These are phyloP conservation scores for Naganishia kalamii DNA, from an alignment of 768 basidiomycete genomes.

Conservation along the genomic window DNA sequence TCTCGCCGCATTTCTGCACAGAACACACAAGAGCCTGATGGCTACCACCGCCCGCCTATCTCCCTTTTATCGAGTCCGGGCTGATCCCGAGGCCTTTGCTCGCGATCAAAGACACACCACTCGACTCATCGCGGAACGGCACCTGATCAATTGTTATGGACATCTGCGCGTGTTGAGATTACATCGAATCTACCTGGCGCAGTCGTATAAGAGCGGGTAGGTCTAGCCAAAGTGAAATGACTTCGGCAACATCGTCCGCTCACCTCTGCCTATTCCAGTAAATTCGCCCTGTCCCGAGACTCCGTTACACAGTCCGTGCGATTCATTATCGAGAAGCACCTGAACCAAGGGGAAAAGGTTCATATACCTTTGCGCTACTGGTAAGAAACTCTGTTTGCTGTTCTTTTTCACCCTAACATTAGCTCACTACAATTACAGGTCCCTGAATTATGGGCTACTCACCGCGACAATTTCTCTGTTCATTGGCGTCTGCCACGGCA, in stretches of 20 bases:
- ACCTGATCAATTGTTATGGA: not conserved
- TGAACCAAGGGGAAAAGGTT: not conserved
- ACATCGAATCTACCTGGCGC: not conserved
- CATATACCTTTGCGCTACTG: not conserved
- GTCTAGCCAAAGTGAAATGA: not conserved
- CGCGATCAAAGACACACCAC: not conserved
- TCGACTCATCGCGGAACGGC: not conserved
- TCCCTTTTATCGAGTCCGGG: not conserved
- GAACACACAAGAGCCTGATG: not conserved
- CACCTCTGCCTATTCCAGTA: not conserved
- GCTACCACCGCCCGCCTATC: not conserved
- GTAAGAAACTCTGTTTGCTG: not conserved
- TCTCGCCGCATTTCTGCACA: not conserved
- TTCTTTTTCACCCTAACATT: not conserved
- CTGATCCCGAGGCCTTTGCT: not conserved
- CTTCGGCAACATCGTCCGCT: not conserved
- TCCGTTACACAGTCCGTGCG: not conserved
- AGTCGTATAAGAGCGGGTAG: not conserved
- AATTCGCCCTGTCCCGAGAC: not conserved
- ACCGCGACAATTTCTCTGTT: not conserved
- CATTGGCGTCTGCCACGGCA: not conserved
- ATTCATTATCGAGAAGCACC: not conserved
- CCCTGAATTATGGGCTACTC: not conserved
- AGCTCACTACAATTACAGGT: not conserved
- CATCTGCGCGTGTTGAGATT: not conserved